Base-by-base conservation (phyloP, 768 basidiomycete genomes). In the Lactarius akahatsu region DNA sequence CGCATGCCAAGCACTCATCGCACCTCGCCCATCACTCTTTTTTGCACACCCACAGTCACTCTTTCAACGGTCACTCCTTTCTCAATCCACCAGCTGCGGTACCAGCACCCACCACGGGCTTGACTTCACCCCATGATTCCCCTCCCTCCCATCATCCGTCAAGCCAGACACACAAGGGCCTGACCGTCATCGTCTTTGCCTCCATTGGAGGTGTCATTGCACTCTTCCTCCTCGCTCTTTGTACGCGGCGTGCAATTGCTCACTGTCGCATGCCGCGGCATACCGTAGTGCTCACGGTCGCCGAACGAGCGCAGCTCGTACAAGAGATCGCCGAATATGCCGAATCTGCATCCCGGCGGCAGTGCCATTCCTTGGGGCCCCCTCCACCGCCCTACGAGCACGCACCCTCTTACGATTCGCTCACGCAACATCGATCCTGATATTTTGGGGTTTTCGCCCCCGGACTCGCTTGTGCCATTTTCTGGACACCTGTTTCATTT, bases 361-460 rank as follows among this genome's bases (percentile, higher is more conserved):
- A 69, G 57, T 61, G 65, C 9, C 64, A n/a, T 20, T 63, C 70
- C 36, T 71, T 72, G n/a, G 70, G 71, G 11, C 82, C 80, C 18
- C 83, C 84, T 23, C 81, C 82, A 2, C 85, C 85, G 52, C 82
- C 83, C 1, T 86, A 86, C 72, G 72, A 81, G 57, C 79, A 79
- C n/a, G 79, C 79, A 23, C 84, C 85, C 15, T 79, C 82, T 4
- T 86, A 86, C 70, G 74, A 76, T 4, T 71, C 71, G 57, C 71
- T 71, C 28, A 18, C 57, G 59, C 26, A 45, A 43, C 57, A 56
- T 28, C 7, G 6, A 30, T 5, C 26, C 1, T 59, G 9, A 20
- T 57, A 30, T 55, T 6, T 11, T 38, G 34, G 15, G n/a, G 16
- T 15, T 18, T 43, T 41, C 34, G 59, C 16, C 11, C 82, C 16